Evolutionary conservation across 257 asterid species (phyloP).

Genomic region (Leonotis leonurus): DNA sequence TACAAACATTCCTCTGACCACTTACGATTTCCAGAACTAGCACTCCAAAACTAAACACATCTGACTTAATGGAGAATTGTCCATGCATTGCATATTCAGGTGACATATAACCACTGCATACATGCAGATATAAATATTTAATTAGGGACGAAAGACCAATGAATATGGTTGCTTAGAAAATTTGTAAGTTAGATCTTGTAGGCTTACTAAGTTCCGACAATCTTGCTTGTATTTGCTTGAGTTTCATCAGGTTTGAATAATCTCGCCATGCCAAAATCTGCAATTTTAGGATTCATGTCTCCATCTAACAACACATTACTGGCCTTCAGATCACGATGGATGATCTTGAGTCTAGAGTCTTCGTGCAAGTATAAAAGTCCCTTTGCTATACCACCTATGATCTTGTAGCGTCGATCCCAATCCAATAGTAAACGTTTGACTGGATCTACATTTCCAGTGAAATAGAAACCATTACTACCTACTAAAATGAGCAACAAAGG

Average conservation of each 20-base stretch:
- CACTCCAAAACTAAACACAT: constrained; percentile 24
- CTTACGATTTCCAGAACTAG: constrained; percentile 18
- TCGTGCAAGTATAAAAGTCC: constrained; percentile 43
- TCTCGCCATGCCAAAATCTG: constrained; percentile 53
- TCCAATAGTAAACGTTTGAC: constrained; percentile 13
- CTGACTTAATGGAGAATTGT: constrained; percentile 13
- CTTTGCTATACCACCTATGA: constrained; percentile 33
- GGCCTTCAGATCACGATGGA: constrained; percentile 42
- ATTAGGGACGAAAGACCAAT: neutral
- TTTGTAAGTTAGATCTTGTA: neutral
- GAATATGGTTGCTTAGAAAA: neutral
- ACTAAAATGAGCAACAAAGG: neutral
- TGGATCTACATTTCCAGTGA: neutral
- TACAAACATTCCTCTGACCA: constrained; percentile 13
- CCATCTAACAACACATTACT: constrained; percentile 36
- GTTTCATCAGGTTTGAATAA: constrained; percentile 28
- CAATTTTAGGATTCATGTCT: constrained; percentile 41
- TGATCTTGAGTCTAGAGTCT: constrained; percentile 37
- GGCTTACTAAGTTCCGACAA: constrained; percentile 49
- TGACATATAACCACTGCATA: constrained; percentile 26
- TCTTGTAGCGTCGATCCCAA: constrained; percentile 34
- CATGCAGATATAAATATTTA: neutral
- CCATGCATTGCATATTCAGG: constrained; percentile 24
- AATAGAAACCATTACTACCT: neutral
- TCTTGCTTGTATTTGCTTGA: constrained; percentile 25